These are phyloP conservation scores for Sporothrix luriei DNA, from an alignment of 2,329 filamentous ascomycete genomes.

Conservation along the genomic window DNA sequence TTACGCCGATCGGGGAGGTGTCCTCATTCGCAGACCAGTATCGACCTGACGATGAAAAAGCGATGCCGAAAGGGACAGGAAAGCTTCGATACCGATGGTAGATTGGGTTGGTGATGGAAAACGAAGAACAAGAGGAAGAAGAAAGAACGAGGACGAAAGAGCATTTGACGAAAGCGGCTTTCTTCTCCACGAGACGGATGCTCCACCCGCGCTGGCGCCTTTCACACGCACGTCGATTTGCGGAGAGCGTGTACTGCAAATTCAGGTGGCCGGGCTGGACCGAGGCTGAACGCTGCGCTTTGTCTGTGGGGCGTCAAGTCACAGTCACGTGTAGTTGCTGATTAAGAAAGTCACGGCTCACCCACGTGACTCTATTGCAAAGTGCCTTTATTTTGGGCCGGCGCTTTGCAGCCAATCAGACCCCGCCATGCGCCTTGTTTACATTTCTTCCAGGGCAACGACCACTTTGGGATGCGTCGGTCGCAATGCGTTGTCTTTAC, in stretches of 20 bases:
- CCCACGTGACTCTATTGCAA: conserved; percentile 25
- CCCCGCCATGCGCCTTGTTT: conserved; percentile 35
- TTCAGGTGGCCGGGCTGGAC: conserved; percentile 39
- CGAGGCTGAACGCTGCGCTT: conserved; percentile 37
- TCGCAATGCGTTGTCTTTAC: conserved; percentile 24
- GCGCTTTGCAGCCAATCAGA: conserved; percentile 34
- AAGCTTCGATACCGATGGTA: conserved; percentile 3
- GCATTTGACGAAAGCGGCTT: background rate
- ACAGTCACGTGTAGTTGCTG: conserved; percentile 26
- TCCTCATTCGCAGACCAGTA: background rate
- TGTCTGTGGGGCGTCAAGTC: background rate
- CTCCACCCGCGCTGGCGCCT: conserved; percentile 22
- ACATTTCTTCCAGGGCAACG: conserved; percentile 36
- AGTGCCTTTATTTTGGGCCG: conserved; percentile 7
- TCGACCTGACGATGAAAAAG: background rate
- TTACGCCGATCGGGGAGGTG: background rate
- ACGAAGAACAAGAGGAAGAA: background rate
- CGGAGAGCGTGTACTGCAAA: conserved; percentile 30
- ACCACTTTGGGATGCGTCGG: background rate
- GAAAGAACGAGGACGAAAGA: conserved; percentile 8
- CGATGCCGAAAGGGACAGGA: background rate
- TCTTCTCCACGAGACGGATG: conserved; percentile 24
- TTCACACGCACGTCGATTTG: conserved; percentile 17
- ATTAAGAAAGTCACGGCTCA: background rate
- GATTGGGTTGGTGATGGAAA: background rate